phyloP scores from a whole-genome alignment of 768 basidiomycete species.

The Trametes villosa region DNA sequence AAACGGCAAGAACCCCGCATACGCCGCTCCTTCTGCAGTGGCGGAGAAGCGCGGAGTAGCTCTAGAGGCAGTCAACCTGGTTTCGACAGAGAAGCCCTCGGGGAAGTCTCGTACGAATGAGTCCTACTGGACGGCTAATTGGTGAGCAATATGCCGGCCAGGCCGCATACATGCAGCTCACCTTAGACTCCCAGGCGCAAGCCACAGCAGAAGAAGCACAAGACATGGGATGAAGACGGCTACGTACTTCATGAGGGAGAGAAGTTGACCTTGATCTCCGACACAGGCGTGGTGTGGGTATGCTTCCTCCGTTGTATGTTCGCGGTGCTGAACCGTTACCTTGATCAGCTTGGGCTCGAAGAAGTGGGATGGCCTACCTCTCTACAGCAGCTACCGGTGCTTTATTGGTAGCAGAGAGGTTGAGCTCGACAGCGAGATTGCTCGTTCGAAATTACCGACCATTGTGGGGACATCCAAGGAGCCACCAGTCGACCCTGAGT shows the following conservation, averaged over 20 bases:
- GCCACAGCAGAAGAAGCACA: slow-evolving; percentile 74
- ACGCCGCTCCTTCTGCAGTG: slow-evolving; percentile 30
- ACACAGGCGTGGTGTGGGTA: slow-evolving; percentile 70
- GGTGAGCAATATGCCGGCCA: slow-evolving; percentile 45
- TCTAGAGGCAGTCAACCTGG: slow-evolving; percentile 43
- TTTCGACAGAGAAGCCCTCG: slow-evolving; percentile 11
- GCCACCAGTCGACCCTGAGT: slow-evolving; percentile 31
- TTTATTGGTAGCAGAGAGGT: slow-evolving; percentile 65
- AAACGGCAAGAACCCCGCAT: slow-evolving; percentile 32
- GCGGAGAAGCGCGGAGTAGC: slow-evolving; percentile 37
- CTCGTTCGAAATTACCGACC: slow-evolving; percentile 55
- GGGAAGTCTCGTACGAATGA: slow-evolving; percentile 19
- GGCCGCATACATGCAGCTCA: slow-evolving; percentile 3
- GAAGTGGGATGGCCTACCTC: slow-evolving; percentile 59
- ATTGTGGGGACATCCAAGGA: slow-evolving; percentile 39
- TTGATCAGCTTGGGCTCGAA: slow-evolving; percentile 59
- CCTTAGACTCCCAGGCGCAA: slow-evolving; percentile 59
- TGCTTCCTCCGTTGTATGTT: slow-evolving; percentile 37
- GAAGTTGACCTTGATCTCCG: slow-evolving; percentile 65
- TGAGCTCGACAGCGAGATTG: slow-evolving; percentile 57
- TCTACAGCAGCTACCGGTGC: slow-evolving; percentile 49
- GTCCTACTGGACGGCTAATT: slow-evolving; percentile 71
- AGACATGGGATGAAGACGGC: slow-evolving; percentile 85
- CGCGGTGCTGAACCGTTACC: too few relatives aligned
- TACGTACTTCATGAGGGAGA: slow-evolving; percentile 57